A percentile compares a stretch with the other conserved stretches of the same genome.
Evolutionary conservation across 495 filamentous ascomycete genomes (phyloP).

Genomic region (Trichoderma erinaceum): DNA sequence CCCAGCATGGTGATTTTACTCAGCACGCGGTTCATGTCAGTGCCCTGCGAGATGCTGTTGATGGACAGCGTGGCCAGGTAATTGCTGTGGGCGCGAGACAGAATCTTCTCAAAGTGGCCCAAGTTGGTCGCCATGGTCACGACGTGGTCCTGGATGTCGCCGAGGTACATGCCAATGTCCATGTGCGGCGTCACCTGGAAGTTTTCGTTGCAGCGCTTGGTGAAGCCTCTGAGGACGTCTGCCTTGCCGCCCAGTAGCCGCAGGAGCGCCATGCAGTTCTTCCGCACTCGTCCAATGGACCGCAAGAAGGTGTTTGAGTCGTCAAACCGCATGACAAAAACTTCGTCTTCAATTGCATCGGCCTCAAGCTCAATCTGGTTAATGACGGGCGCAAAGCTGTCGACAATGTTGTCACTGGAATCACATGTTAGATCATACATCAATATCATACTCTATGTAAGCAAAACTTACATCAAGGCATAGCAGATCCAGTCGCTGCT

Average conservation of each 20-base stretch:
- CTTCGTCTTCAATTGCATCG: conserved; percentile 88
- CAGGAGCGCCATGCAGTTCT: conserved; percentile 90
- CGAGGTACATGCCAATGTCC: conserved; percentile 92
- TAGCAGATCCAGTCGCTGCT: conserved; percentile 99
- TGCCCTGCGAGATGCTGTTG: conserved; percentile 76
- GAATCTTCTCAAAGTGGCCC: conserved; percentile 94
- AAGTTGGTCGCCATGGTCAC: conserved; percentile 98
- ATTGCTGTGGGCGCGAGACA: conserved; percentile 90
- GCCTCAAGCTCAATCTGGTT: conserved; percentile 79
- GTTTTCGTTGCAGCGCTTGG: conserved; percentile 95
- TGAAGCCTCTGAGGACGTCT: conserved; percentile 93
- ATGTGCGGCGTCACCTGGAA: conserved; percentile 89
- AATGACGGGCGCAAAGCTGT: conserved; percentile 87
- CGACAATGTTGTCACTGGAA: conserved; percentile 86
- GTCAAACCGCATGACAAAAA: conserved; percentile 82
- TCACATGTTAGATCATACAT: conserved; percentile 22
- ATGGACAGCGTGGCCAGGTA: conserved; percentile 93
- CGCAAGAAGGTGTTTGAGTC: conserved; percentile 82
- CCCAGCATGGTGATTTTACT: conserved; percentile 94
- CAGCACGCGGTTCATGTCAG: conserved; percentile 73
- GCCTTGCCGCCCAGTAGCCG: conserved; percentile 92
- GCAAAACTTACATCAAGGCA: conserved; percentile 74
- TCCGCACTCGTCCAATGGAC: conserved; percentile 81
- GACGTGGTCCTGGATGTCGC: conserved; percentile 97
- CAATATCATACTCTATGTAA: neutral